phyloP scores from a whole-genome alignment of 176 grass and related monocot genomes.

The Alopecurus myosuroides region DNA sequence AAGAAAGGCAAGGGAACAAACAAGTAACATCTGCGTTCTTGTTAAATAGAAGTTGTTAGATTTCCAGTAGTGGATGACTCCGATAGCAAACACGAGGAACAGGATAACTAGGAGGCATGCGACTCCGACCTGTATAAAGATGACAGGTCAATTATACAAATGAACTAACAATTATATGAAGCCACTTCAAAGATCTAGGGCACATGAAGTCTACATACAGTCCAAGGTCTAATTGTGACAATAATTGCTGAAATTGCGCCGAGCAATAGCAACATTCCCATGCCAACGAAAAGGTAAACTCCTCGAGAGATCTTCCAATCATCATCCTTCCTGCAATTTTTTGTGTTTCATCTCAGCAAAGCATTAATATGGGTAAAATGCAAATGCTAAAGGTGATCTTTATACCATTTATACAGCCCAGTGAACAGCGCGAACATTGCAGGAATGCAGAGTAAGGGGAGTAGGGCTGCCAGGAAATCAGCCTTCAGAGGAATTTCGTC shows the following conservation, averaged over 20 bases:
- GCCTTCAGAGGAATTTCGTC: slow-evolving; percentile 76
- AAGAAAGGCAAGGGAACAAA: slow-evolving; percentile 92
- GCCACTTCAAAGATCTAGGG: background rate
- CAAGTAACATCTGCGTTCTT: slow-evolving; percentile 85
- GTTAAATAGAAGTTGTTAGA: slow-evolving; percentile 99
- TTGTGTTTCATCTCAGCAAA: slow-evolving; percentile 22
- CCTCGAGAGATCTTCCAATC: slow-evolving; percentile 90
- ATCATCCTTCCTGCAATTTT: slow-evolving; percentile 92
- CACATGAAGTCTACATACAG: slow-evolving; percentile 56
- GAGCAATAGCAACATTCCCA: slow-evolving; percentile 82
- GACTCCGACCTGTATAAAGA: slow-evolving; percentile 76
- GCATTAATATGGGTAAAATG: background rate
- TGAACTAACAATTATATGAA: slow-evolving; percentile 6
- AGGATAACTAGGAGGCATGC: slow-evolving; percentile 84
- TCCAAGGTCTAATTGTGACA: slow-evolving; percentile 84
- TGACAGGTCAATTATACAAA: slow-evolving; percentile 26
- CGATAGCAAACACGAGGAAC: slow-evolving; percentile 87
- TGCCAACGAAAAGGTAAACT: slow-evolving; percentile 88
- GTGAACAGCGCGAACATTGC: slow-evolving; percentile 86
- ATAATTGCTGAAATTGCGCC: slow-evolving; percentile 78
- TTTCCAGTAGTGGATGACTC: slow-evolving; percentile 94
- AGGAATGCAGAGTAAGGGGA: slow-evolving; percentile 95
- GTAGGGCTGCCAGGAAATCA: slow-evolving; percentile 94
- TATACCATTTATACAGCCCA: slow-evolving; percentile 90
- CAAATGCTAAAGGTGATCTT: slow-evolving; percentile 11